These are phyloP conservation scores for Tetramitus jugosus DNA, from an alignment of 208 protist genomes.

Conservation along the genomic window DNA sequence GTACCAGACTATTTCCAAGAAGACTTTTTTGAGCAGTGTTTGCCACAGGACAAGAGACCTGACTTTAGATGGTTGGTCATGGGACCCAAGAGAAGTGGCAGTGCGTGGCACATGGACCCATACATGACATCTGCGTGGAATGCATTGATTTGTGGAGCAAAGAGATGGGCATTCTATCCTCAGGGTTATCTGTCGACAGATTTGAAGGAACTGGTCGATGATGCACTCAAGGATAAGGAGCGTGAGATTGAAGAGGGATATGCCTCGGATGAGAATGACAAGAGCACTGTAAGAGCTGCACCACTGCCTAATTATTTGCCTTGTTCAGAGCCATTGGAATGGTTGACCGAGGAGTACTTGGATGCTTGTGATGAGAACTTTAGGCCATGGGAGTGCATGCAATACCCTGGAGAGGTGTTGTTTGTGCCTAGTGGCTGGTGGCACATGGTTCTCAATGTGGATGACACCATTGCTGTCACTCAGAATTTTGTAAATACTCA, in stretches of 20 bases:
- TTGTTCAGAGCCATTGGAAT: not conserved
- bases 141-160: conserved; percentile 1
- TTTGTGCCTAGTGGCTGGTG: conserved; percentile 21
- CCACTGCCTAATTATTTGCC: not conserved
- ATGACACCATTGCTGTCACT: conserved; percentile 6
- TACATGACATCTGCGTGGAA: conserved; percentile 9
- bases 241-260: not conserved
- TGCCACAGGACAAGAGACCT: not conserved
- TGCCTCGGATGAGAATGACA: not conserved
- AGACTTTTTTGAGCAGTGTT: conserved; percentile 6
- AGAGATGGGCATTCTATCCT: conserved; percentile 20
- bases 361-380: not conserved
- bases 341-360: not conserved
- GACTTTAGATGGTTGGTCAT: conserved; percentile 6
- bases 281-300: not conserved
- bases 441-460: conserved; percentile 22
- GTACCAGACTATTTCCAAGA: conserved; percentile 11
- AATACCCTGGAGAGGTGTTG: conserved; percentile 13
- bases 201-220: not conserved
- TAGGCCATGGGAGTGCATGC: not conserved
- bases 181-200: not conserved
- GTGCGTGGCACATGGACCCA: not conserved
- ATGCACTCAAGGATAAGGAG: not conserved
- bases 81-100: conserved; percentile 6
- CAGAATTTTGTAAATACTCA: not conserved